Evolutionary conservation across 2,329 filamentous ascomycete genomes (phyloP).

Genomic region (Talaromyces marneffei): DNA sequence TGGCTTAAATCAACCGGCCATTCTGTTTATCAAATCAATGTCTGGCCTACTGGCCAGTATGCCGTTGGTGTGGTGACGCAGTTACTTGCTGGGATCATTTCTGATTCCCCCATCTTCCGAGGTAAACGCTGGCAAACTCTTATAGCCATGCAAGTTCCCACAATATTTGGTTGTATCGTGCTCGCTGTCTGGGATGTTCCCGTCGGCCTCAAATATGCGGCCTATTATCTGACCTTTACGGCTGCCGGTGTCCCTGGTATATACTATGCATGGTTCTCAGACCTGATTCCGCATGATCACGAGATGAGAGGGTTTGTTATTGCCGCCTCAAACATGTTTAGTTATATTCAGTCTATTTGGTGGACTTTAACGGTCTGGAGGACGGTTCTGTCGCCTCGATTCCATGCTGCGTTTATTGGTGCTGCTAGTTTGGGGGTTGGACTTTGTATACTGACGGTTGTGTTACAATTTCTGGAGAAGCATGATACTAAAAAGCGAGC

Average conservation of each 20-base stretch:
- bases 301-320: slow-evolving; percentile 9
- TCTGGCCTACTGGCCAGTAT: slow-evolving; percentile 41
- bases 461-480: slow-evolving; percentile 18
- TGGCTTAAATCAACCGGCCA: slow-evolving; percentile 38
- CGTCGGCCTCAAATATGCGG: slow-evolving; percentile 3
- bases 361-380: slow-evolving; percentile 6
- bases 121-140: slow-evolving; percentile 8
- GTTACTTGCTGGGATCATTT: slow-evolving; percentile 12
- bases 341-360: slow-evolving; percentile 7
- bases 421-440: background rate
- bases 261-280: slow-evolving; percentile 10
- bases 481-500: slow-evolving; percentile 17
- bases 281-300: slow-evolving; percentile 9
- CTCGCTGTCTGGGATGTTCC: slow-evolving; percentile 11
- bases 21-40: slow-evolving; percentile 40
- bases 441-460: background rate
- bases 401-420: slow-evolving; percentile 6
- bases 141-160: slow-evolving; percentile 7
- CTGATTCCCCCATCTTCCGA: slow-evolving; percentile 1
- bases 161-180: background rate
- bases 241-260: slow-evolving; percentile 5
- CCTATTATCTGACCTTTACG: slow-evolving; percentile 4
- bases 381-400: slow-evolving; percentile 4
- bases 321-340: slow-evolving; percentile 8
- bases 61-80: slow-evolving; percentile 38